Percentiles rank a stretch among this genome's conserved stretches.
phyloP scores from a whole-genome alignment of 2,329 filamentous ascomycete species.

The Pyricularia grisea region DNA sequence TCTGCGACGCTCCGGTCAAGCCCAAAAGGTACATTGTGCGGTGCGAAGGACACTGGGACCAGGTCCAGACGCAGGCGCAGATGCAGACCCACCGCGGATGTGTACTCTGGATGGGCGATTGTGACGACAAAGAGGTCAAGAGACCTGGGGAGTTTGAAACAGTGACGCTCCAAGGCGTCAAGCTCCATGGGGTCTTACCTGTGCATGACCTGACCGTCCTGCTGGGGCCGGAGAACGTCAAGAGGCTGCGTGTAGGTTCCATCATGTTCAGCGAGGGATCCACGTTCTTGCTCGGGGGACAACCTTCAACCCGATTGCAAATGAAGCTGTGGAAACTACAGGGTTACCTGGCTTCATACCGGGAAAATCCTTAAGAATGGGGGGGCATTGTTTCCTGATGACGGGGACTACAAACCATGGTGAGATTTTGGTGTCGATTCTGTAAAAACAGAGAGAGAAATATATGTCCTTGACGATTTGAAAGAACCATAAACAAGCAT shows the following conservation, averaged over 20 bases:
- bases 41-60: slow-evolving; percentile 31
- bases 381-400: slow-evolving; percentile 1
- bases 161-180: slow-evolving; percentile 26
- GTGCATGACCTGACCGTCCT: slow-evolving; percentile 44
- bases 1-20: slow-evolving; percentile 14
- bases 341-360: slow-evolving; percentile 28
- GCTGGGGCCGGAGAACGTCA: slow-evolving; percentile 36
- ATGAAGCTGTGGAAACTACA: slow-evolving; percentile 48
- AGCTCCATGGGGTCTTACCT: slow-evolving; percentile 27
- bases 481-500: not conserved
- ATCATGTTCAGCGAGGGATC: slow-evolving; percentile 24
- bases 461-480: not conserved
- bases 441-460: not conserved
- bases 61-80: slow-evolving; percentile 23
- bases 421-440: not conserved
- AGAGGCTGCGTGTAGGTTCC: slow-evolving; percentile 25
- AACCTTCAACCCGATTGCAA: slow-evolving; percentile 34
- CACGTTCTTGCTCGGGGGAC: slow-evolving; percentile 33
- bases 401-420: too few species aligned
- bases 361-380: not conserved
- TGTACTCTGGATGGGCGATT: slow-evolving; percentile 30
- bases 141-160: slow-evolving; percentile 27
- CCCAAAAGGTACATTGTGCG: slow-evolving; percentile 29
- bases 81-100: slow-evolving; percentile 28
- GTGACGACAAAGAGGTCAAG: slow-evolving; percentile 15